These are phyloP conservation scores for Labyrinthula sp. DNA, from an alignment of 352 stramenopile genomes.

Conservation along the genomic window DNA sequence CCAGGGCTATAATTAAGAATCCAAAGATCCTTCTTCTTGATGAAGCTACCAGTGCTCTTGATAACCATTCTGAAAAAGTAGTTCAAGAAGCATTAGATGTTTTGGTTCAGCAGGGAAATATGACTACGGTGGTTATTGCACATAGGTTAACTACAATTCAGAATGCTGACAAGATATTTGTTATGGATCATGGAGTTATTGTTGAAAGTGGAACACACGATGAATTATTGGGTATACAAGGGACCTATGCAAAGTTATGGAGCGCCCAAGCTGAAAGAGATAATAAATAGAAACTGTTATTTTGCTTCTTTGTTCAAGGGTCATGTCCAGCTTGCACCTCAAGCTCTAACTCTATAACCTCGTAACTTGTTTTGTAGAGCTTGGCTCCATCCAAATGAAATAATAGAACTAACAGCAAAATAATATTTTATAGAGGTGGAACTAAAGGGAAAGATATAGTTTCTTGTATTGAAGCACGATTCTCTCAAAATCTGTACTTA, in stretches of 20 bases:
- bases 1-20: conserved; percentile 41
- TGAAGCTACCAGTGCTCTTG: conserved; percentile 55
- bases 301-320: no score
- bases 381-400: no score
- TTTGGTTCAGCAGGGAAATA: conserved; percentile 38
- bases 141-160: conserved; percentile 72
- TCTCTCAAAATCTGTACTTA: no score
- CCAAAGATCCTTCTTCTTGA: conserved; percentile 60
- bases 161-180: conserved; percentile 72
- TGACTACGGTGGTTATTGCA: conserved; percentile 73
- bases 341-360: no score
- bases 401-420: no score
- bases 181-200: conserved; percentile 65
- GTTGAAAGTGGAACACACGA: conserved; percentile 70
- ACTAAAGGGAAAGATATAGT: no score
- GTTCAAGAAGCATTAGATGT: conserved; percentile 50
- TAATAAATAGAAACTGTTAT: no score
- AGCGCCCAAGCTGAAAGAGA: background rate
- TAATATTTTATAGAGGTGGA: no score
- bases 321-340: no score
- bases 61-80: conserved; percentile 48
- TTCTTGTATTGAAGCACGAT: no score
- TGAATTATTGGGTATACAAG: conserved; percentile 48
- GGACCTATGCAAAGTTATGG: conserved; percentile 45
- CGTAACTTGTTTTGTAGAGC: no score